Conservation (phyloP, 257 asterid genomes). For the Anisodus tanguticus region DNA sequence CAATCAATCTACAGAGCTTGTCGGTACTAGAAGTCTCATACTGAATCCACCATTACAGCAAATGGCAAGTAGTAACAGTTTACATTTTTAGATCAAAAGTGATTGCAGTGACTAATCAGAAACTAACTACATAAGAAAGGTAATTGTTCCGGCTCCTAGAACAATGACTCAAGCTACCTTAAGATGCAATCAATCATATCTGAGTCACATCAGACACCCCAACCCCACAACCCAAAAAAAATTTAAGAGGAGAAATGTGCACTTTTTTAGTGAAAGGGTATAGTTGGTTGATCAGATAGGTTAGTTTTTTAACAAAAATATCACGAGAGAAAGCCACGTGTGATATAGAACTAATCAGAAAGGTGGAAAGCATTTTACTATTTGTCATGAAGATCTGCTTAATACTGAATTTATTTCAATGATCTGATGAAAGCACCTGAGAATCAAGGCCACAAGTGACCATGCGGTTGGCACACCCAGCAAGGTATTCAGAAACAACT, state of each 20-base stretch:
- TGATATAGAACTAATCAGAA: background rate
- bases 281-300: conserved; percentile 3
- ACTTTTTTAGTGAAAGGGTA: background rate
- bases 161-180: background rate
- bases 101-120: background rate
- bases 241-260: too few species aligned
- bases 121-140: background rate
- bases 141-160: background rate
- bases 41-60: background rate
- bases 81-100: too few species aligned
- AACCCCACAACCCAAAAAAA: background rate
- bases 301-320: background rate
- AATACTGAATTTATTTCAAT: background rate
- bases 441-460: too few species aligned
- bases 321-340: background rate
- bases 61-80: background rate
- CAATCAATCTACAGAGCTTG: background rate
- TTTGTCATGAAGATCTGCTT: background rate
- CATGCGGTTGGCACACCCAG: too few species aligned
- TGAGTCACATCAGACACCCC: background rate
- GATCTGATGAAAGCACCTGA: too few species aligned
- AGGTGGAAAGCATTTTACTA: background rate
- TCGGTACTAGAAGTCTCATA: background rate
- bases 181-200: background rate
- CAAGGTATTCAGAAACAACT: too few species aligned